A percentile compares a stretch with the other conserved stretches of the same genome.
phyloP scores from a whole-genome alignment of 2,329 filamentous ascomycete species.

The Aspergillus chevalieri region DNA sequence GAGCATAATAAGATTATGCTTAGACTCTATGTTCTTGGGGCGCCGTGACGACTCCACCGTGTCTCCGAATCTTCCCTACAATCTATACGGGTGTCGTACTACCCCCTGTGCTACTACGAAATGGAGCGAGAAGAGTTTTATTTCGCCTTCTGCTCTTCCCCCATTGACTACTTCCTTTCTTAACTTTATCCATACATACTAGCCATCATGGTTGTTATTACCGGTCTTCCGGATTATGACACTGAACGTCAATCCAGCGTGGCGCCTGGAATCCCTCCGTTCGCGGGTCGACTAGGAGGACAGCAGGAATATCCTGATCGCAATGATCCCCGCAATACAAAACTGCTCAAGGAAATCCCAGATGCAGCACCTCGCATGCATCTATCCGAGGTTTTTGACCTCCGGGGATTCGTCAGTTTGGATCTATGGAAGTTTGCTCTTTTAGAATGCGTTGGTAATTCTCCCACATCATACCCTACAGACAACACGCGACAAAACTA shows the following conservation, averaged over 20 bases:
- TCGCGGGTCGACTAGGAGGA: conserved; percentile 32
- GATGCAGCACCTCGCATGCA: conserved; percentile 40
- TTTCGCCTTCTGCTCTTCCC: background rate
- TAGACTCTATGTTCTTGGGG: background rate
- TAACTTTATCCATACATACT: background rate
- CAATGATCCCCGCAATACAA: conserved; percentile 22
- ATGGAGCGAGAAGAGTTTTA: background rate
- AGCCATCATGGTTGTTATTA: background rate
- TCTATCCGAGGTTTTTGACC: conserved; percentile 28
- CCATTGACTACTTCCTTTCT: background rate
- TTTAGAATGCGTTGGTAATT: conserved; percentile 34
- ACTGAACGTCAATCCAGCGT: conserved; percentile 2
- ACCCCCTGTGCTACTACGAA: background rate
- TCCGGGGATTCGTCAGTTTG: conserved; percentile 26
- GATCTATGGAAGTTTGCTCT: conserved; percentile 39
- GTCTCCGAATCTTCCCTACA: background rate
- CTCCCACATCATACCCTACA: background rate
- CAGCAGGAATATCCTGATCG: conserved; percentile 33
- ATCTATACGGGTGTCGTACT: background rate
- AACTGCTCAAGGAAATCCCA: conserved; percentile 27
- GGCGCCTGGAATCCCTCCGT: conserved; percentile 16
- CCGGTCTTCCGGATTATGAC: conserved; percentile 10
- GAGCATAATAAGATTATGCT: background rate
- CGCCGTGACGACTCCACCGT: background rate
- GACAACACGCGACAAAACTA: background rate